A percentile compares a stretch with the other conserved stretches of the same genome.
Evolutionary conservation across 2,329 filamentous ascomycete genomes (phyloP).

Genomic region (Neocatenulostroma microsporum): DNA sequence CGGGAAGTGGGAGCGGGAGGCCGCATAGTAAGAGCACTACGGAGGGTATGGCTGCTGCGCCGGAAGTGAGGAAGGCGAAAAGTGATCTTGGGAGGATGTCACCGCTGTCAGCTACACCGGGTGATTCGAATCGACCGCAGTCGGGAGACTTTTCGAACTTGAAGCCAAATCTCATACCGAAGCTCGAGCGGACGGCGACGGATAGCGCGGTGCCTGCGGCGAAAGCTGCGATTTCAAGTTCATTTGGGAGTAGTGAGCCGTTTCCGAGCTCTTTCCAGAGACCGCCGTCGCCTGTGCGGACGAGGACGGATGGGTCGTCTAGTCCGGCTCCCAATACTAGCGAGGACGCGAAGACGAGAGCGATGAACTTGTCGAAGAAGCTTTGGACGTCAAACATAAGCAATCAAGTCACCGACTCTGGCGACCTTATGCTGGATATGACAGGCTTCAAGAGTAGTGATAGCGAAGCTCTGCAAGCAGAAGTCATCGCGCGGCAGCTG

Average conservation of each 20-base stretch:
- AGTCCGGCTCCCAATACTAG: slow-evolving; percentile 68
- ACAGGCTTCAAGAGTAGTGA: slow-evolving; percentile 92
- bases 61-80: slow-evolving; percentile 29
- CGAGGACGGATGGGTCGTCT: slow-evolving; percentile 47
- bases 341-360: slow-evolving; percentile 72
- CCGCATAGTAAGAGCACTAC: slow-evolving; percentile 22
- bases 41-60: slow-evolving; percentile 19
- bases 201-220: slow-evolving; percentile 46
- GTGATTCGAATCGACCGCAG: too few relatives aligned
- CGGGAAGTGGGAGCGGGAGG: slow-evolving; percentile 1
- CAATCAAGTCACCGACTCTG: slow-evolving; percentile 81
- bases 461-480: slow-evolving; percentile 81
- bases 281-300: slow-evolving; percentile 17
- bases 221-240: slow-evolving; percentile 31
- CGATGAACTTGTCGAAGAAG: slow-evolving; percentile 76
- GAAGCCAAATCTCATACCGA: slow-evolving; percentile 11
- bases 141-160: slow-evolving; percentile 13
- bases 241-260: slow-evolving; percentile 23
- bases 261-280: slow-evolving; percentile 11
- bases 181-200: slow-evolving; percentile 44
- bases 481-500: slow-evolving; percentile 88
- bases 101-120: slow-evolving; percentile 11
- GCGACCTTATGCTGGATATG: slow-evolving; percentile 97
- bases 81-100: slow-evolving; percentile 41
- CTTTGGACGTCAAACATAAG: slow-evolving; percentile 87